phyloP scores from a whole-genome alignment of 1,284 basidiomycete species.

The Bjerkandera adusta region DNA sequence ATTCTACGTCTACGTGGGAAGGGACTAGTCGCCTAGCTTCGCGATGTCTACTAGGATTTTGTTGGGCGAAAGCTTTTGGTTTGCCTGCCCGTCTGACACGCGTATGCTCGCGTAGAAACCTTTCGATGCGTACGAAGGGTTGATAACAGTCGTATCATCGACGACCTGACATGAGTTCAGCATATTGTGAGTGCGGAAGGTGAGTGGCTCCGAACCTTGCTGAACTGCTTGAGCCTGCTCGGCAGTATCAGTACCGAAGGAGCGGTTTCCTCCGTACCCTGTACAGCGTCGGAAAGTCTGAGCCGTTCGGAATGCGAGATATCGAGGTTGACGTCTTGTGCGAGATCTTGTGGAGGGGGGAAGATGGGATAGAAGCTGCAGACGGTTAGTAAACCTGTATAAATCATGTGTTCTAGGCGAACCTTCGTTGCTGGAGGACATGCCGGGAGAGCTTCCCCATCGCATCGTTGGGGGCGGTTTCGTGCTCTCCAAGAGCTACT shows the following conservation, averaged over 20 bases:
- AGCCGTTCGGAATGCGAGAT: slow-evolving; percentile 69
- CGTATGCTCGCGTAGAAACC: slow-evolving; percentile 49
- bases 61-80: too few species aligned
- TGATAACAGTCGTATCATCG: slow-evolving; percentile 64
- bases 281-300: slow-evolving; percentile 41
- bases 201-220: slow-evolving; percentile 55
- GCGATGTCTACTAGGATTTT: not conserved
- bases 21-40: too few species aligned
- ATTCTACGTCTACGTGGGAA: too few species aligned
- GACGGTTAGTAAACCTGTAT: not conserved
- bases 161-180: slow-evolving; percentile 46
- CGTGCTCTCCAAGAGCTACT: slow-evolving; percentile 34
- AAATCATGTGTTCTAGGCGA: slow-evolving; percentile 15
- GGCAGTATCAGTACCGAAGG: slow-evolving; percentile 88
- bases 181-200: not conserved
- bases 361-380: slow-evolving; percentile 93
- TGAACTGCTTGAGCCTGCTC: slow-evolving; percentile 82
- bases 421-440: slow-evolving; percentile 86
- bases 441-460: slow-evolving; percentile 83
- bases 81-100: not conserved
- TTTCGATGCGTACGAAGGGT: slow-evolving; percentile 69
- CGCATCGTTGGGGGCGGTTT: slow-evolving; percentile 57
- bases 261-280: slow-evolving; percentile 34
- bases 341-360: slow-evolving; percentile 74
- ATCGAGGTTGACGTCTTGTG: slow-evolving; percentile 84